These are phyloP conservation scores for Fusarium sp. DNA, from an alignment of 2,329 filamentous ascomycete genomes.

Conservation along the genomic window DNA sequence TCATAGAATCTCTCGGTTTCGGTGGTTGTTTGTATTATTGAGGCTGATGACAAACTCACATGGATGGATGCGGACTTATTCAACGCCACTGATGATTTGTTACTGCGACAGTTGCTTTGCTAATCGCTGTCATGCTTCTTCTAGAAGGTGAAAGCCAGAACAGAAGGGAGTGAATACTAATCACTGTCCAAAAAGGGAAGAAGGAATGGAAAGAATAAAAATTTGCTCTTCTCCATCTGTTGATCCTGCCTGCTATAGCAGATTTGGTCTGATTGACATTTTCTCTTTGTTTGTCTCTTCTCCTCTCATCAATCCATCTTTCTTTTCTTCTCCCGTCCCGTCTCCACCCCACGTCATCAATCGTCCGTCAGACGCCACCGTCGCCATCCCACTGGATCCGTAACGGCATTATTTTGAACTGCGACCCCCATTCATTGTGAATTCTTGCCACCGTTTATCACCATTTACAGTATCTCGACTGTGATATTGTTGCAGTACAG, in stretches of 20 bases:
- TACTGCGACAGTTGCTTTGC: not conserved
- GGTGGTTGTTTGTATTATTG: not conserved
- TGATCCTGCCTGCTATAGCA: not conserved
- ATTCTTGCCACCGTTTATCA: constrained; percentile 31
- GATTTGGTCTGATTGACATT: not conserved
- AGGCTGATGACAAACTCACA: constrained; percentile 19
- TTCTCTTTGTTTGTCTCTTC: not conserved
- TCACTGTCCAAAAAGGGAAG: constrained; percentile 4
- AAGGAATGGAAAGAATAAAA: not conserved
- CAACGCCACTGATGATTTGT: constrained; percentile 5
- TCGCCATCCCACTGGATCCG: constrained; percentile 35
- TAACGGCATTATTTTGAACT: constrained; percentile 27
- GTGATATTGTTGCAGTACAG: not conserved
- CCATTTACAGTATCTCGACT: constrained; percentile 13
- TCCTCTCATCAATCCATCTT: constrained; percentile 6
- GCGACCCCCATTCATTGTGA: constrained; percentile 1
- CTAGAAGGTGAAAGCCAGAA: not conserved
- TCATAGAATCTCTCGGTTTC: not conserved
- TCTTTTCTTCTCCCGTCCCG: not conserved
- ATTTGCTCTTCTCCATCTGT: not conserved
- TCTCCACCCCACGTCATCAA: constrained; percentile 41
- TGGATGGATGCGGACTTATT: not conserved
- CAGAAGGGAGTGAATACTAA: not conserved
- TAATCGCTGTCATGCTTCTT: not conserved
- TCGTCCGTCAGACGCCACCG: constrained; percentile 40